Evolutionary conservation across 1,284 basidiomycete species (phyloP), one percentile per base, ranked within the genome.

Genomic region (Megacollybia platyphylla): DNA sequence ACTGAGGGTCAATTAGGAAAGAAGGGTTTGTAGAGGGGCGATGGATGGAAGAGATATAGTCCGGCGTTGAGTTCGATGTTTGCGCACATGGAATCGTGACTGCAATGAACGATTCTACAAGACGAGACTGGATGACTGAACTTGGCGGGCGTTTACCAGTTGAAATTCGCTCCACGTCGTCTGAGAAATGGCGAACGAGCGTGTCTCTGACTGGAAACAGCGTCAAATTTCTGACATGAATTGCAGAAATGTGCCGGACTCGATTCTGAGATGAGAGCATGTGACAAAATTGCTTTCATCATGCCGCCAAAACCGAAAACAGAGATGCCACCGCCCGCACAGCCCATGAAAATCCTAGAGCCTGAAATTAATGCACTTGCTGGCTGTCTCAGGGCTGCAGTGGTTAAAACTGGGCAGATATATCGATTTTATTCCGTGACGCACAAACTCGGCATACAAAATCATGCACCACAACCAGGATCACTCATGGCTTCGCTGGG

Each of bases 151-250:
- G 13, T 61, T 49, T 13, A 59, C 55, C 8, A 59, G 60, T 26
- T 54, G 10, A 20, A 20, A 34, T 34, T 11, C 32, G 20, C 52
- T 83, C 81, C 30, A 85, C 62, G 58, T 87, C 84, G 54, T 87
- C 84, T 2, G 75, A 69, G 36, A 75, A 49, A 51, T 71, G 67
- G 1, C 73, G 73, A 46, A 85, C 76, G 46, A 86, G 67, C 2
- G 80, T 69, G 58, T 89, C 86, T 31, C 84, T 75, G 35, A 73
- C 70, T 32, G 87, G 85, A 56, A 85, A 86, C 2, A 84, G 84
- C 8, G 86, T 85, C 34, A 90, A 65, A 54, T 90, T 89, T 48
- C 79, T 74, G 48, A 90, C 66, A 61, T 86, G 79, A 45, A 90
- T 67, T 30, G 75, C 69, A 38, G 71, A 69, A 41, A 90, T 70